Evolutionary conservation across 129 eudicot species (phyloP), one percentile per base, ranked within the genome.

Genomic region (Glebionis coronaria): DNA sequence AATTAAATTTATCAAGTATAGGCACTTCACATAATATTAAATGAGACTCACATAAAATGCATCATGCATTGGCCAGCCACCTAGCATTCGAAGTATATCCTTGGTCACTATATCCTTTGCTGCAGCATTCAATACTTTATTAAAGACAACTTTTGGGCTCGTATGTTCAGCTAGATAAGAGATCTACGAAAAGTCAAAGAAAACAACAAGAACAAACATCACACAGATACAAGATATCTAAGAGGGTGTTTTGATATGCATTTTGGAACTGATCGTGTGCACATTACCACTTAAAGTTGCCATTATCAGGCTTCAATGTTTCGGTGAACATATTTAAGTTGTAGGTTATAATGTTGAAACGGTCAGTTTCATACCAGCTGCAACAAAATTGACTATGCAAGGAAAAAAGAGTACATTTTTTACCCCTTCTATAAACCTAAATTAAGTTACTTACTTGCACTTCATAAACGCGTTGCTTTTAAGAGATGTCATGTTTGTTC

Each of bases 1-100:
- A 0, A 3, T 10, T 40, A 56, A 25, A 10, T 25, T 35, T 21
- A 8, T 19, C 61, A 25, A 25, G 40, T 45, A 42, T 5, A 38
- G 42, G 56, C 25, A 15, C 16, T 9, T 15, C 21, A 7, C 10
- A 11, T 1, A 67, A 59, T 51, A 67, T 47, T 19, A 67, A 51
- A 21, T 51, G 44, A 25, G 16, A 80, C 99, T 82, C 62, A 93
- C 99, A 76, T 81, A 84, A 73, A 93, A 93, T 63, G 90, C 95
- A 67, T 93, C 97, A 81, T 93, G 99, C 84, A 93, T 82, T 69
- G 99, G 95, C 99, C 99, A 93, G 61, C 99, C 99, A 74, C 99
- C 99, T 74, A 93, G 97, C 73, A 93, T 68, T 76, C 99, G 86
- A 64, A 88, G 88, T 80, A 93, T 76, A 81, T 93, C 99, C 73